Conservation (phyloP, 306 rosid genomes). For the Cyamopsis tetragonoloba region DNA sequence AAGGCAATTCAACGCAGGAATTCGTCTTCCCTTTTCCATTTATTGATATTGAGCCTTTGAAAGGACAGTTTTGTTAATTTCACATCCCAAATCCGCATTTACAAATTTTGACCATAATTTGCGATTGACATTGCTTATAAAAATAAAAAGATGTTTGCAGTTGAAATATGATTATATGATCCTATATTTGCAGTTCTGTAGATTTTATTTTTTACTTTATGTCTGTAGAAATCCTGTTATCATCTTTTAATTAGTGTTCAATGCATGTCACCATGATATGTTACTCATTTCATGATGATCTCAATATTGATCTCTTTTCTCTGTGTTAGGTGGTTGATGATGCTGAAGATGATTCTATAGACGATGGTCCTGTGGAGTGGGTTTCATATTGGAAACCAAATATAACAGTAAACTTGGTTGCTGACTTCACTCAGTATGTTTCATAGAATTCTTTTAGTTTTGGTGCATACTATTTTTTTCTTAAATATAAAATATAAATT, state of each 20-base stretch:
- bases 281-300: conserved; percentile 14
- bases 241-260: neutral
- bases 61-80: neutral
- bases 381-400: conserved; percentile 84
- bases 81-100: neutral
- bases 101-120: neutral
- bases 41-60: neutral
- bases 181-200: neutral
- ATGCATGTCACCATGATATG: neutral
- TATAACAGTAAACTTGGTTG: conserved; percentile 83
- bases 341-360: conserved; percentile 56
- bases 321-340: conserved; percentile 57
- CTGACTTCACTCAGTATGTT: conserved; percentile 80
- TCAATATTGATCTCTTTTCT: conserved; percentile 29
- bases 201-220: neutral
- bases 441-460: conserved; percentile 12
- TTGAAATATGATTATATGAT: neutral
- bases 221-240: neutral
- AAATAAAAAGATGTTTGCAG: too few relatives aligned
- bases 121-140: too few relatives aligned
- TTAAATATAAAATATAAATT: too few relatives aligned
- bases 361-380: conserved; percentile 75
- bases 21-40: neutral
- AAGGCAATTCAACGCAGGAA: neutral
- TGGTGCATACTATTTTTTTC: neutral